Percentiles rank a stretch among this genome's conserved stretches.
These are phyloP conservation scores for Pholiota microspora DNA, from an alignment of 768 basidiomycete species.

Conservation along the genomic window DNA sequence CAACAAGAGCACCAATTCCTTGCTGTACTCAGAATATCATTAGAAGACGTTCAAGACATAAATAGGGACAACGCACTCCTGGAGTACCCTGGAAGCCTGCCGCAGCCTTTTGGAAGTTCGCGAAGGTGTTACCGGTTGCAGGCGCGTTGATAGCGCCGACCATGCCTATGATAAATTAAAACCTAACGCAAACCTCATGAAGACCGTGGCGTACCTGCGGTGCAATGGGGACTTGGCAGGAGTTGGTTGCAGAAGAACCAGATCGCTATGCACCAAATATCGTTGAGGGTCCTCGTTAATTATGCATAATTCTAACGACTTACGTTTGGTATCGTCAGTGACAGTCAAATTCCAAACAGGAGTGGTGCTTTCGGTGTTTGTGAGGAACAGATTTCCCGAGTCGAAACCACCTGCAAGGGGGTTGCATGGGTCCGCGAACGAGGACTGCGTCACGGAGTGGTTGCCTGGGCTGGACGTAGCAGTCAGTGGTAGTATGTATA, in stretches of 20 bases:
- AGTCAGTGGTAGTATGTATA: too few species aligned
- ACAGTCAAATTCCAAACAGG: slow-evolving; percentile 48
- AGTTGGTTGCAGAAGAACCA: slow-evolving; percentile 63
- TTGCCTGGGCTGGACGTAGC: slow-evolving; percentile 41
- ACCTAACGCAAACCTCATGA: not conserved
- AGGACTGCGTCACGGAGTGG: slow-evolving; percentile 53
- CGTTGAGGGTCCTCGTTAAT: slow-evolving; percentile 3
- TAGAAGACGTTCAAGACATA: not conserved
- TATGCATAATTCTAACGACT: too few species aligned
- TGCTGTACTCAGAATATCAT: slow-evolving; percentile 27
- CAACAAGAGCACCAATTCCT: slow-evolving; percentile 38
- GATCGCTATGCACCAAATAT: slow-evolving; percentile 34
- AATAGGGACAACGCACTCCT: slow-evolving; percentile 28
- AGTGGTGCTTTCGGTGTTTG: slow-evolving; percentile 22
- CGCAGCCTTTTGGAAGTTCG: slow-evolving; percentile 33
- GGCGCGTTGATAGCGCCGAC: slow-evolving; percentile 55
- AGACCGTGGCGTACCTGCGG: slow-evolving; percentile 19
- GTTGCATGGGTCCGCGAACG: slow-evolving; percentile 43
- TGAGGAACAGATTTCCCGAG: slow-evolving; percentile 49
- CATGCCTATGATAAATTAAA: slow-evolving; percentile 33
- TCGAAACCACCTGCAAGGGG: slow-evolving; percentile 48
- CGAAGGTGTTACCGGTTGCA: slow-evolving; percentile 39
- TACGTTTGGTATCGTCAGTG: slow-evolving; percentile 43
- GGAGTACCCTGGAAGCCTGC: slow-evolving; percentile 22
- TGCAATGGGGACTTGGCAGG: slow-evolving; percentile 39